Conservation (phyloP, 208 protist genomes). For the Tritrichomonas musculus region DNA sequence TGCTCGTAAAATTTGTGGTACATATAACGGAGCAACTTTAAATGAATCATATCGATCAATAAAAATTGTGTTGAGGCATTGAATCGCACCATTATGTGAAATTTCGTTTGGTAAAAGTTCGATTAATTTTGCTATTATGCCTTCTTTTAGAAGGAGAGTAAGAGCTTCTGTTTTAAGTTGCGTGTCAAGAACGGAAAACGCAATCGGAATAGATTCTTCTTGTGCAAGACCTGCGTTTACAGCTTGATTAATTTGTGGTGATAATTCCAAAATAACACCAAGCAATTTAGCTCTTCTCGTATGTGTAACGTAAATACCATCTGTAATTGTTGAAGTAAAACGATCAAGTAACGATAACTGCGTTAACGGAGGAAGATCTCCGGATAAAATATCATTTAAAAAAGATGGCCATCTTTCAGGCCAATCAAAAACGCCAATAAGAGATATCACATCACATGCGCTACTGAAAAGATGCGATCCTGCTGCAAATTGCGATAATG, state of each 20-base stretch:
- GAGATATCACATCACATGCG: neutral
- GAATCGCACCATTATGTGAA: neutral
- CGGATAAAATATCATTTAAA: neutral
- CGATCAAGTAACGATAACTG: neutral
- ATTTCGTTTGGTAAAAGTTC: neutral
- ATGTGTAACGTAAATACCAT: neutral
- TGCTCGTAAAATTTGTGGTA: neutral
- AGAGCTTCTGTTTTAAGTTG: neutral
- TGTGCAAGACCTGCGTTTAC: neutral
- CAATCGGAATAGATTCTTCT: neutral
- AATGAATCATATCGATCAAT: neutral
- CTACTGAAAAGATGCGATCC: neutral
- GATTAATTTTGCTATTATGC: neutral
- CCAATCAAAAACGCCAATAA: neutral
- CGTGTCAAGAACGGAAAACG: neutral
- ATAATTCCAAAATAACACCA: neutral
- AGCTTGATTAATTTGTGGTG: neutral
- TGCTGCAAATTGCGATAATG: neutral
- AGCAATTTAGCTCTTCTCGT: neutral
- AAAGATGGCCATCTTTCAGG: neutral
- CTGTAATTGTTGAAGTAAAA: neutral
- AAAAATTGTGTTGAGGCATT: neutral
- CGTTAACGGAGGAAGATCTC: neutral
- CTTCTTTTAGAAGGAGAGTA: neutral
- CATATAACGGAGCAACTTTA: neutral